Evolutionary conservation across 129 eudicot species (phyloP), one percentile per base, ranked within the genome.

Genomic region (Tagetes erecta): DNA sequence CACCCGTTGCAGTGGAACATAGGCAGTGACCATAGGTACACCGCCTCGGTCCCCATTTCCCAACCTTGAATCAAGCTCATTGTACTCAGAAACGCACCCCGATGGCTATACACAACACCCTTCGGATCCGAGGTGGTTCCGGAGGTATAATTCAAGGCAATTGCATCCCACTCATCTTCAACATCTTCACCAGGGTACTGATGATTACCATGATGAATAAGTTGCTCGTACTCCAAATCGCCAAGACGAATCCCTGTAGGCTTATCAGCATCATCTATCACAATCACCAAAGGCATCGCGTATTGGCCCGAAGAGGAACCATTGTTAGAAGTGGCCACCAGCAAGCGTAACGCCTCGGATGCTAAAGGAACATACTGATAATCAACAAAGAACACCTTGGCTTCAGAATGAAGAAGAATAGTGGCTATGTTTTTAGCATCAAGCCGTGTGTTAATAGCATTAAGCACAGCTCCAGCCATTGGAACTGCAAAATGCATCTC

Each of bases 1-100:
- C 96, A 89, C 6, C 96, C 96, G 63, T 89, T 89, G 80, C 91
- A 84, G 64, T 86, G 96, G 78, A 89, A 89, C 96, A 89, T 89
- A 0, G 89, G 89, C 2, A 89, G 83, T 0, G 91, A 79, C 96
- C 96, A 89, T 3, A 89, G 30, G 75, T 86, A 89, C 35, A 89
- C 91, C 5, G 96, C 87, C 78, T 78, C 85, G 1, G 79, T 82
- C 11, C 83, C 70, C 87, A 89, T 82, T 20, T 83, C 87, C 89
- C 87, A 84, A 0, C 88, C 89, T 39, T 84, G 79, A 45, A 86
- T 74, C 78, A 80, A 68, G 64, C 85, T 80, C 81, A 86, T 77
- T 0, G 96, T 79, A 79, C 83, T 82, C 42, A 89, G 36, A 74
- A 76, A 89, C 2, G 96, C 82, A 9, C 91, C 96, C 0, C 96